Base-by-base conservation (phyloP, 1,284 basidiomycete genomes). In the Abortiporus biennis region DNA sequence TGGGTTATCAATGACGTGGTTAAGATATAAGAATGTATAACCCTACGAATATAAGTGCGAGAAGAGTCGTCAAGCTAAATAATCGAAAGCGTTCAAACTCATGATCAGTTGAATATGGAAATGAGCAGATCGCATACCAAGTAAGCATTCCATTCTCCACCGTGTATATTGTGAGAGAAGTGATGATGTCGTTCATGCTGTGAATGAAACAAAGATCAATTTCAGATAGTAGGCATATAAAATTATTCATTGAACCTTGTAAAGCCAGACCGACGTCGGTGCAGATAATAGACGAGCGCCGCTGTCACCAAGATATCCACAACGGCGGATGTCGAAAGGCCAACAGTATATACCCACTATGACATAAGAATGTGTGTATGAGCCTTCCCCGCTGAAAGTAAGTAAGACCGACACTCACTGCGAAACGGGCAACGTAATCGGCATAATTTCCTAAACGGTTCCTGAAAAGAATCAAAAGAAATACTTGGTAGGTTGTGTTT, bases 271-370 rank as follows among this genome's bases (percentile, higher is more conserved):
- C 72, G 62, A 44, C 65, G 76, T 20, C 58, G 49, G 44, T 55
- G 52, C 29, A 79, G 62, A 36, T 76, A 68, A 38, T 65, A 58
- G 17, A 72, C 70, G 34, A 79, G 65, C 1, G 64, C 65, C 0
- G 53, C 54, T 1, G 77, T 75, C 41, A 78, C 73, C n/a, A 76
- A 47, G 30, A 78, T 48, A 53, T 79, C 76, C 9, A 76, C 67
- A 3, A 58, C 59, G 0, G 71, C 68, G 0, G 76, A 77, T 12
- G 77, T 56, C 0, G 70, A 69, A 1, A 79, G 59, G 25, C 76
- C 76, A 2, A 66, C 54, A 0, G 77, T 79, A 50, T 79, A 79
- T 21, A 76, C 58, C 75, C 76, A 79, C 74, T 76, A 41, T 6
- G 17, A 45, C 11, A 50, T 42, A 19, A 41, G 15, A 27, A 42